These are phyloP conservation scores for Aspergillus ellipticus DNA, from an alignment of 495 filamentous ascomycete genomes.

Conservation along the genomic window DNA sequence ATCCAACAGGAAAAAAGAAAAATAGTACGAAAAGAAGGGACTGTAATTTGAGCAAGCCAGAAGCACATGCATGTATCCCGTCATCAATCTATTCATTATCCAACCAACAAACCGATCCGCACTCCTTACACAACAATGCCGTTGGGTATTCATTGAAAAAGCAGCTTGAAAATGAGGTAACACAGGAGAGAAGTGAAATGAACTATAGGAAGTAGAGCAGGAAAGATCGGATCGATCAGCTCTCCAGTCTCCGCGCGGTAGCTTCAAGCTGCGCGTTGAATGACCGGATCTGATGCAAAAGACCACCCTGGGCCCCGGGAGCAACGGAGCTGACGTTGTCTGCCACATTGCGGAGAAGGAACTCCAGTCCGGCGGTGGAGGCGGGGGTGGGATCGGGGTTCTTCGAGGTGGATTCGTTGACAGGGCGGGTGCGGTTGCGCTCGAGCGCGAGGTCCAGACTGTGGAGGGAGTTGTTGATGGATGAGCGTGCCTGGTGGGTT, in stretches of 20 bases:
- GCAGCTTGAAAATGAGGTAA: conserved; percentile 4
- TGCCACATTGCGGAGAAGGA: conserved; percentile 39
- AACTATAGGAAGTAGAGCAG: conserved; percentile 1
- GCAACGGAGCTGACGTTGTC: conserved; percentile 39
- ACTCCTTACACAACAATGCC: background rate
- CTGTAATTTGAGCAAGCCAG: too few relatives aligned
- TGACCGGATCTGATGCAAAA: conserved; percentile 38
- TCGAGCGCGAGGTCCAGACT: conserved; percentile 44
- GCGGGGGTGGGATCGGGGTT: conserved; percentile 12
- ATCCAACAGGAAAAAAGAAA: too few relatives aligned
- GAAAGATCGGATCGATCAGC: conserved; percentile 7
- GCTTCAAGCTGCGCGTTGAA: conserved; percentile 46
- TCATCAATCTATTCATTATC: conserved; percentile 1
- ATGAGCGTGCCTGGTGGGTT: conserved; percentile 30
- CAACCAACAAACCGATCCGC: background rate
- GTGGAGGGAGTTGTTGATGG: conserved; percentile 46
- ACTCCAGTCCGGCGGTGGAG: conserved; percentile 39
- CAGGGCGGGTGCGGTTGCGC: conserved; percentile 32
- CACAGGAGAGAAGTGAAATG: background rate
- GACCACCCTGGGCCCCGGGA: conserved; percentile 36
- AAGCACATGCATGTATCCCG: too few relatives aligned
- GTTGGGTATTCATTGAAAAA: background rate
- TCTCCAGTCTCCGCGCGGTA: conserved; percentile 31
- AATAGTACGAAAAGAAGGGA: too few relatives aligned
- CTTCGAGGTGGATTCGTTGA: conserved; percentile 6